Percentiles rank a stretch among this genome's conserved stretches.
phyloP scores from a whole-genome alignment of 2,329 filamentous ascomycete genomes.

The Ascochyta pisi region DNA sequence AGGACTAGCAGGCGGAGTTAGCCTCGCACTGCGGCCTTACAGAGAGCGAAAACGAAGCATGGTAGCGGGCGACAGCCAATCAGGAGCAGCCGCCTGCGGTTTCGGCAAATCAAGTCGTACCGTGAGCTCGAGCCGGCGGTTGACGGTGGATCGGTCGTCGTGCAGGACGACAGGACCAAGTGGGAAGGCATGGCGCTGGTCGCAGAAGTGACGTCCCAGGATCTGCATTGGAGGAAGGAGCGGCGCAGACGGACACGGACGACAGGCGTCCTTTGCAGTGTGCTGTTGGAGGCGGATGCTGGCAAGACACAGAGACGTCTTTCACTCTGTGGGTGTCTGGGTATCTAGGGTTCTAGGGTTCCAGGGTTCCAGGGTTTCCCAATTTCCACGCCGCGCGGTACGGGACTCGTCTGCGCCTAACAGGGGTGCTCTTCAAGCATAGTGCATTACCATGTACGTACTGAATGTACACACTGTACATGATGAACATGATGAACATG shows the following conservation, averaged over 20 bases:
- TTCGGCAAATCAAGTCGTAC: constrained; percentile 5
- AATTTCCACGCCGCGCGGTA: constrained; percentile 6
- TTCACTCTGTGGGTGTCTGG: too few species aligned
- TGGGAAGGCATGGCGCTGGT: constrained; percentile 8
- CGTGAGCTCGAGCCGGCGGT: constrained; percentile 14
- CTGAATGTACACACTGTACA: neutral
- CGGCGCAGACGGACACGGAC: neutral
- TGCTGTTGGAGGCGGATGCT: neutral
- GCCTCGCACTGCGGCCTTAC: constrained; percentile 4
- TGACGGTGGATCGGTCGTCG: constrained; percentile 13
- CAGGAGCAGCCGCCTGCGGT: neutral
- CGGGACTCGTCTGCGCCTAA: constrained; percentile 10
- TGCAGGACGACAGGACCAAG: constrained; percentile 16
- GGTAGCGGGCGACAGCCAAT: constrained; percentile 5
- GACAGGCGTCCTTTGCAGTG: neutral
- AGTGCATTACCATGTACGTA: too few species aligned
- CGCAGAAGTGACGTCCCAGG: constrained; percentile 10
- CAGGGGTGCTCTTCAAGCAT: constrained; percentile 6
- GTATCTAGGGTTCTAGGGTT: constrained; percentile 1
- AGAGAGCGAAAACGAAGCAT: constrained; percentile 5
- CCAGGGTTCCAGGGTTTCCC: neutral
- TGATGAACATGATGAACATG: neutral
- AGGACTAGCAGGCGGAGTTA: constrained; percentile 2
- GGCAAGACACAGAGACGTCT: neutral
- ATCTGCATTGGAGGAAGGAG: constrained; percentile 15